Base-by-base conservation (phyloP, 2,329 filamentous ascomycete genomes). In the Monilinia vaccinii-corymbosi region DNA sequence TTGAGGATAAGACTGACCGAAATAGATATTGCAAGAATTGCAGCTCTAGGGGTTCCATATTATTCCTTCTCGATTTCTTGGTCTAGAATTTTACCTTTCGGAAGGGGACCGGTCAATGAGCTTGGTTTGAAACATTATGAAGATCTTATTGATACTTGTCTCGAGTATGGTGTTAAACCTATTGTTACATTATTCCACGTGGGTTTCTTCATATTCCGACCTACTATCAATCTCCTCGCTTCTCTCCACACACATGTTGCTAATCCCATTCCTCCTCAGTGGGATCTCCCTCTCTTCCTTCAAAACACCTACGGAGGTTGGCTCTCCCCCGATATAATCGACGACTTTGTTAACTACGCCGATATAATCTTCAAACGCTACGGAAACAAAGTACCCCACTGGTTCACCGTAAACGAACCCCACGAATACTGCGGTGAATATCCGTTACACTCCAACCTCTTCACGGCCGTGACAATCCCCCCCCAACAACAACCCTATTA, bases 371-470 rank as follows among this genome's bases (percentile, higher is more conserved):
- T 81, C 71, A 71, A 75, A 1, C 77, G 79, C 58, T 81, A 76
- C 62, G 77, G 77, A 2, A 78, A 81, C 56, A 75, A 78, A 1
- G 77, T 82, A 0, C 73, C 77, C 0, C 71, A 76, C 3, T 81
- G 78, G 77, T 77, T 76, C 65, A 81, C 78, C 2, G 79, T 79
- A 65, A 81, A 81, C 64, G 79, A 81, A 68, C 79, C 79, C 1
- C 63, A 73, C 6, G 65, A 74, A 0, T 73, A 73, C 52, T 71
- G 69, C 42, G 51, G 51, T 5, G 49, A 13, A 34, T 61, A 61
- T 48, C 58, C 44, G 2, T 45, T 51, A 10, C 73, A 73, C 4
- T 61, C 67, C n/a, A 62, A 71, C 51, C 74, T 75, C 62, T 75
- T 74, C 67, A 71, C 68, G 44, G 67, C 70, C 47, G 70, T 68